Base-by-base conservation (phyloP, 2,329 filamentous ascomycete genomes). In the Diaporthe amygdali region DNA sequence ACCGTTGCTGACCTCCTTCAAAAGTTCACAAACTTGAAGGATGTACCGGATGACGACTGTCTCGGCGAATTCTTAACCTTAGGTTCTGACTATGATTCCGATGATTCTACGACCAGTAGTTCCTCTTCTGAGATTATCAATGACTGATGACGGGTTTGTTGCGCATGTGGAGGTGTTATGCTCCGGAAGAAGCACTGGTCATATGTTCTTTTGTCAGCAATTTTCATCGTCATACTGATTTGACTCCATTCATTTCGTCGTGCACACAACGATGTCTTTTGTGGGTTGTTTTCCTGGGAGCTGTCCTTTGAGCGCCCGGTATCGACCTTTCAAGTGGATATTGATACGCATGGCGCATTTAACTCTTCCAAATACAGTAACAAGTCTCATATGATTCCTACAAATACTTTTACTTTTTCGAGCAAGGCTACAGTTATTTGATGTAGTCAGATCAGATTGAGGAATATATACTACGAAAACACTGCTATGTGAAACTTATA, bases 1-100 rank as follows among this genome's bases (percentile, higher is more conserved):
- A 63, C 66, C 37, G 22, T 56, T 22, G 41, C 54, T 8, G 66
- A 64, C 15, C 39, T 71, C 9, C 56, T 69, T 12, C 34, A 47
- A 0, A 69, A 22, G 56, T 52, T 63, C n/a, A 71, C 70, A 17
- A 44, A 20, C 14, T 17, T 71, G 55, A 68, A 55, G 27, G 66
- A 66, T 51, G 25, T 63, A 20, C 20, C 12, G 15, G n/a, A 66
- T 3, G 52, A 68, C 12, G 63, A 61, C 8, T 39, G 25, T 8
- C 9, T 71, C 14, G 32, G 22, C 0, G 54, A 44, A 5, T 44
- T 68, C 6, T n/a, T 41, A 3, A 15, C 5, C 5, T 14, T 5
- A 14, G 44, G 61, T 5, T 59, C 44, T 9, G 63, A 71, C 9
- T 56, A 44, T n/a, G 70, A 69, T 12, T 56, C 55, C 14, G 70